Evolutionary conservation across 176 grass and related monocot species (phyloP).

Genomic region (Puya raimondii): DNA sequence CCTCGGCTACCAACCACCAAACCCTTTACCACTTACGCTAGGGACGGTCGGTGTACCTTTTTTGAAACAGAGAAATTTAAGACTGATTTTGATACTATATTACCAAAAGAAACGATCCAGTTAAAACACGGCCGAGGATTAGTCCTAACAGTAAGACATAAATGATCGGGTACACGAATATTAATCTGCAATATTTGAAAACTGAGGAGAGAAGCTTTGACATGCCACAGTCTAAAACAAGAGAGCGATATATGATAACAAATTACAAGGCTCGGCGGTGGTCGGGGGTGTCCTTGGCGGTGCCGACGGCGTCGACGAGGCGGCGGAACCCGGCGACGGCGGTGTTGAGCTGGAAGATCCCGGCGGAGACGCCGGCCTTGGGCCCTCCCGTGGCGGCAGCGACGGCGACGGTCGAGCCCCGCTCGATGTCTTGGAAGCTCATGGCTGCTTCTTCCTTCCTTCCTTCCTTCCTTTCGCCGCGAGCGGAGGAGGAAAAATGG

Average conservation of each 20-base stretch:
- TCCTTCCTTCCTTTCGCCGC: neutral
- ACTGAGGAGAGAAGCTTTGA: no score
- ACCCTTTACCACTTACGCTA: no score
- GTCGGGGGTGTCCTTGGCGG: neutral
- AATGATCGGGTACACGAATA: no score
- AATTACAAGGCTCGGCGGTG: neutral
- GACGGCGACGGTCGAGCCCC: neutral
- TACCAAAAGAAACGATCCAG: no score
- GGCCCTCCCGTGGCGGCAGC: neutral
- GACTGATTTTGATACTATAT: no score
- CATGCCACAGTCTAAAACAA: neutral
- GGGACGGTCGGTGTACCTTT: no score
- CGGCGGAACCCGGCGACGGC: conserved; percentile 1
- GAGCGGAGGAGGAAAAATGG: neutral
- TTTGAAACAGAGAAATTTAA: no score
- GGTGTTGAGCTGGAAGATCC: conserved; percentile 6
- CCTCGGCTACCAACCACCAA: no score
- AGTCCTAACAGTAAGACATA: no score
- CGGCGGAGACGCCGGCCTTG: neutral
- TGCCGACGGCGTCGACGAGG: conserved; percentile 5
- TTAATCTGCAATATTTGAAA: no score
- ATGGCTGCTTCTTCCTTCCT: neutral
- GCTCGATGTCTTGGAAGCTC: conserved; percentile 8
- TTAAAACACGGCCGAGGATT: no score
- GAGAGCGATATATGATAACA: neutral